Evolutionary conservation across 2,329 filamentous ascomycete species (phyloP), one percentile per base, ranked within the genome.

Genomic region (Aspergillus sp.): DNA sequence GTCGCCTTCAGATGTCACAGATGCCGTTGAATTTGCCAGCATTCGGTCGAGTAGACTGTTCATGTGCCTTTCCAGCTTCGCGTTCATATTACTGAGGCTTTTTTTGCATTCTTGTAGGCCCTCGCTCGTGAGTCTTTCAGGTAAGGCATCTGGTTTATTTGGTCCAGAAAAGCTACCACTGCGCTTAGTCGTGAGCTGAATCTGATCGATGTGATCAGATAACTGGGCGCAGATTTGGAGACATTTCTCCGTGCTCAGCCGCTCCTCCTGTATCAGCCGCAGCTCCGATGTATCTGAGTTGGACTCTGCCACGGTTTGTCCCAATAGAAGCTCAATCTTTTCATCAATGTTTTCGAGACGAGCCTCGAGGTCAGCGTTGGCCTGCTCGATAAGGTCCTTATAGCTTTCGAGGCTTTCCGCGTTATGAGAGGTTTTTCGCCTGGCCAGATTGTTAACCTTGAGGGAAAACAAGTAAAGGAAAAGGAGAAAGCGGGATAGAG

Each of bases 61-160:
- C 54, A 65, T 59, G 54, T 64, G 56, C 41, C 51, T 55, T 52
- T 65, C 61, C 40, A 67, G 48, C 50, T 65, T 63, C 5, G 52
- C 45, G 44, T 54, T 45, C 30, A 57, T 63, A 33, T 46, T 34
- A 51, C 36, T 26, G 42, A 69, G 57, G 47, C 52, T 64, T 43
- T 57, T 55, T 54, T 62, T 63, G 54, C 62, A 69, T 59, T 66
- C 64, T 42, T 64, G 57, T 43, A 69, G 52, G 47, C 63, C 58
- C 36, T 61, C 54, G 41, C 54, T 60, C 10, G 58, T 64, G 46
- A 68, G 45, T 43, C 36, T 55, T 53, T 65, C 59, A 28, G 64
- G 52, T 41, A 42, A 42, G 48, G 41, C 41, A 44, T 30, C 12
- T 27, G 38, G 44, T 19, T 19, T 19, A 19, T 19, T 19, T 19